Conservation (phyloP, 2,329 filamentous ascomycete genomes). For the Neofusicoccum ribis region DNA sequence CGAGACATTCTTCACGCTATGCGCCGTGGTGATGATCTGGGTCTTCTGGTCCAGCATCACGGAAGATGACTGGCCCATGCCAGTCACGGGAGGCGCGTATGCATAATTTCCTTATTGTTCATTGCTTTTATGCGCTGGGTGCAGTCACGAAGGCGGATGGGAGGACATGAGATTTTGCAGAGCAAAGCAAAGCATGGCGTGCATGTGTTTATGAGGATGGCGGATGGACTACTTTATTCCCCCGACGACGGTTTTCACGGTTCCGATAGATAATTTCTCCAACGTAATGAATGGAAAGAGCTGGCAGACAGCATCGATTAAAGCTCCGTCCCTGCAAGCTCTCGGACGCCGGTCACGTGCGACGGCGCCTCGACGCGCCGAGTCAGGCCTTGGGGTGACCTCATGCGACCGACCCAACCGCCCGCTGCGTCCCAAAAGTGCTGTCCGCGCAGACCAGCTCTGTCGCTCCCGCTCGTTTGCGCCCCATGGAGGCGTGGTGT, state of each 20-base stretch:
- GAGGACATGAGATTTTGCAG: conserved; percentile 12
- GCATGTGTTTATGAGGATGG: conserved; percentile 19
- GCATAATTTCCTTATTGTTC: conserved; percentile 34
- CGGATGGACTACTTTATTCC: conserved; percentile 19
- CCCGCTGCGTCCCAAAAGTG: background rate
- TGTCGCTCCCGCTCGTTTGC: conserved; percentile 13
- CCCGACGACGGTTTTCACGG: conserved; percentile 9
- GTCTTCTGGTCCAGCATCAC: conserved; percentile 99
- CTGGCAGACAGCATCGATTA: conserved; percentile 1
- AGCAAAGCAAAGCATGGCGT: conserved; percentile 19
- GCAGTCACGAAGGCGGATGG: background rate
- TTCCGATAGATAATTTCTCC: conserved; percentile 18
- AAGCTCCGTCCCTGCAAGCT: background rate
- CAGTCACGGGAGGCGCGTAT: conserved; percentile 42
- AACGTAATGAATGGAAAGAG: conserved; percentile 3
- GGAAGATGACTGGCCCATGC: conserved; percentile 91
- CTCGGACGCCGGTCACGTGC: background rate
- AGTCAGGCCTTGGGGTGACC: conserved; percentile 10
- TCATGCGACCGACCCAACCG: conserved; percentile 10
- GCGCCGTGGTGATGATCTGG: conserved; percentile 83
- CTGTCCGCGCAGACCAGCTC: conserved; percentile 10
- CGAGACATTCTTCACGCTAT: conserved; percentile 86
- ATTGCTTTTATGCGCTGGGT: conserved; percentile 4
- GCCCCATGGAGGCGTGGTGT: conserved; percentile 3
- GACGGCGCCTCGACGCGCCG: background rate